Evolutionary conservation across 2,329 filamentous ascomycete genomes (phyloP).

Genomic region (Ampelomyces quisqualis): DNA sequence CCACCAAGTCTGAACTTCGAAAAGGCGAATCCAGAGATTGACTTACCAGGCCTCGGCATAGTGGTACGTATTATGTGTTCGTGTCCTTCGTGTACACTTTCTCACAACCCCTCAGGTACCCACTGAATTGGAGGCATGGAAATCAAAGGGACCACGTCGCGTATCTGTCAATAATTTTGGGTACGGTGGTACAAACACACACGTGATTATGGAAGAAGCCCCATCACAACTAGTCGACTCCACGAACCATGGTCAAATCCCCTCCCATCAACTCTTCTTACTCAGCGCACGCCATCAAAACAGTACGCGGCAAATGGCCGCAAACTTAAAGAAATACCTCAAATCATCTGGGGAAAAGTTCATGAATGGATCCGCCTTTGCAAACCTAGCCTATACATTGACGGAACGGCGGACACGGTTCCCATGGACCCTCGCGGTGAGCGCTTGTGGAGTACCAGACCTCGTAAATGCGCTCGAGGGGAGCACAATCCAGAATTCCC

Average conservation of each 20-base stretch:
- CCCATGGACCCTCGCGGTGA: neutral
- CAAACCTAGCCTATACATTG: conserved; percentile 1
- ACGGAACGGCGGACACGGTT: neutral
- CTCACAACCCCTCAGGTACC: no score
- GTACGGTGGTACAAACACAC: neutral
- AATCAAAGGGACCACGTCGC: neutral
- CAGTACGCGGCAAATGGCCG: neutral
- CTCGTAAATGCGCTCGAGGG: neutral
- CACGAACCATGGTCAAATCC: neutral
- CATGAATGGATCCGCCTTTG: neutral
- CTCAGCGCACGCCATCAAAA: no score
- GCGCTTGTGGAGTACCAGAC: neutral
- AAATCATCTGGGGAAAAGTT: neutral
- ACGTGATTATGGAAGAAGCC: neutral
- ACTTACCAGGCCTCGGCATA: neutral
- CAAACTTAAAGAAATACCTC: neutral
- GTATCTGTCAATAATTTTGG: neutral
- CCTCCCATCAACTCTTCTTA: neutral
- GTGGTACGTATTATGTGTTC: no score
- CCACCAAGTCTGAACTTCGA: neutral
- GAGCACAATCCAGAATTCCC: neutral
- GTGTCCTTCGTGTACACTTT: no score
- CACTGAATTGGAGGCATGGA: no score
- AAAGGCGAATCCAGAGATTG: neutral
- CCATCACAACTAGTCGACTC: neutral